These are phyloP conservation scores for Phytopythium aichiense DNA, from an alignment of 352 stramenopile genomes.

Conservation along the genomic window DNA sequence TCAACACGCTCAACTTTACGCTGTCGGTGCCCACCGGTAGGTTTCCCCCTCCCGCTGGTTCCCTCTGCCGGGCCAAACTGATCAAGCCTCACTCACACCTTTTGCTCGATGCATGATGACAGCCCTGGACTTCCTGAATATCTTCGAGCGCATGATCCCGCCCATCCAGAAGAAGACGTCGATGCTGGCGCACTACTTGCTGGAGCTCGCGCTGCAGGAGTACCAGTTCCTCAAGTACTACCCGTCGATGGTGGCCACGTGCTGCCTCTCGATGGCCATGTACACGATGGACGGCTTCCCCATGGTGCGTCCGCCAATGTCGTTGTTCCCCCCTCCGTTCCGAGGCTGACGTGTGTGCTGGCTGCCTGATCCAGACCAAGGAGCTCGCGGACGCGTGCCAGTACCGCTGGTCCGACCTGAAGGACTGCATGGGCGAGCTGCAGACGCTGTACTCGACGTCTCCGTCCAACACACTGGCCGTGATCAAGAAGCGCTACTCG, in stretches of 20 bases:
- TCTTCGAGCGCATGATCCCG: slow-evolving; percentile 86
- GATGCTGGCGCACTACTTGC: slow-evolving; percentile 86
- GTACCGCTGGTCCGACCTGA: slow-evolving; percentile 74
- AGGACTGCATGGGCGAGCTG: slow-evolving; percentile 80
- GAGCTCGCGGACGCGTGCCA: slow-evolving; percentile 76
- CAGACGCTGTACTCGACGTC: slow-evolving; percentile 79
- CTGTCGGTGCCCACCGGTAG: slow-evolving; percentile 85
- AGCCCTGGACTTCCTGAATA: slow-evolving; percentile 88
- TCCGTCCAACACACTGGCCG: slow-evolving; percentile 75
- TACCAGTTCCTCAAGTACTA: slow-evolving; percentile 86
- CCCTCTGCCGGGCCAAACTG: neutral
- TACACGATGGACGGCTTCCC: slow-evolving; percentile 79
- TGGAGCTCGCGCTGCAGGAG: slow-evolving; percentile 85
- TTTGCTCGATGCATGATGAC: neutral
- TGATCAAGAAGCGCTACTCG: slow-evolving; percentile 89
- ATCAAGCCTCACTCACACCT: neutral
- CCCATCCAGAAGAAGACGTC: slow-evolving; percentile 82
- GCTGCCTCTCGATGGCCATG: slow-evolving; percentile 84
- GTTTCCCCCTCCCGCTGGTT: neutral
- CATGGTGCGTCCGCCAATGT: slow-evolving; percentile 38
- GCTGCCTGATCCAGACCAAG: slow-evolving; percentile 39
- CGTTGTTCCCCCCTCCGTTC: neutral
- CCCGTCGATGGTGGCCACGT: slow-evolving; percentile 81
- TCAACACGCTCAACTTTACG: slow-evolving; percentile 91
- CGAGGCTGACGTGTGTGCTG: neutral